Evolutionary conservation across 2,329 filamentous ascomycete genomes (phyloP).

Genomic region (Penicillium olsonii): DNA sequence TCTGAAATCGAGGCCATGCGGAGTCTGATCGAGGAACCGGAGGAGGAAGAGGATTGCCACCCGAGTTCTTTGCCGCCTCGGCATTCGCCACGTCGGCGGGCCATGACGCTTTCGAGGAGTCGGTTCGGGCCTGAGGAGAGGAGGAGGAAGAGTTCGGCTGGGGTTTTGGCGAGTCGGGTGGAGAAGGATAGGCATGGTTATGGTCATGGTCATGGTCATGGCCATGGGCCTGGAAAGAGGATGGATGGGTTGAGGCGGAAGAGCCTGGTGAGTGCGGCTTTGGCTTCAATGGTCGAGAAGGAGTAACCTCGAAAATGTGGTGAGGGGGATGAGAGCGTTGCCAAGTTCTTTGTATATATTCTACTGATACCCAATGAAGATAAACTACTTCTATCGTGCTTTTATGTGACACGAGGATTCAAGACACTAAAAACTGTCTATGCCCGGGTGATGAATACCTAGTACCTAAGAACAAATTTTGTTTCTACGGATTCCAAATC

Average conservation of each 20-base stretch:
- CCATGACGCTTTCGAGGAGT: conserved; percentile 30
- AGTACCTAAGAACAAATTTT: too few relatives aligned
- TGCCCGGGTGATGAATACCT: too few relatives aligned
- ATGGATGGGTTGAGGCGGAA: conserved; percentile 38
- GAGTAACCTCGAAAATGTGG: background rate
- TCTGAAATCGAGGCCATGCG: conserved; percentile 38
- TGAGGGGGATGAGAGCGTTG: background rate
- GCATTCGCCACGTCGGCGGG: conserved; percentile 33
- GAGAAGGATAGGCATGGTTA: conserved; percentile 32
- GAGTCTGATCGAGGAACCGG: background rate
- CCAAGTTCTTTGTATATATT: too few relatives aligned
- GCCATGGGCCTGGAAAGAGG: conserved; percentile 29
- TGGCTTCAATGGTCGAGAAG: conserved; percentile 37
- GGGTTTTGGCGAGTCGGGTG: conserved; percentile 31
- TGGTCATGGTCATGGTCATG: conserved; percentile 24
- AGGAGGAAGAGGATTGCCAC: conserved; percentile 37
- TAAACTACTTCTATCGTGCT: too few relatives aligned
- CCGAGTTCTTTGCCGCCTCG: conserved; percentile 40
- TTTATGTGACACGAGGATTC: too few relatives aligned
- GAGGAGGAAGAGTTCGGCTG: conserved; percentile 33
- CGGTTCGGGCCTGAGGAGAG: conserved; percentile 29
- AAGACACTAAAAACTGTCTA: too few relatives aligned
- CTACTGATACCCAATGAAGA: background rate
- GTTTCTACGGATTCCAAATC: too few relatives aligned
- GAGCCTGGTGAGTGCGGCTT: conserved; percentile 41